Percentiles rank a stretch among this genome's conserved stretches.
Evolutionary conservation across 73 alveolate species (phyloP).

Genomic region (Stentor coeruleus): DNA sequence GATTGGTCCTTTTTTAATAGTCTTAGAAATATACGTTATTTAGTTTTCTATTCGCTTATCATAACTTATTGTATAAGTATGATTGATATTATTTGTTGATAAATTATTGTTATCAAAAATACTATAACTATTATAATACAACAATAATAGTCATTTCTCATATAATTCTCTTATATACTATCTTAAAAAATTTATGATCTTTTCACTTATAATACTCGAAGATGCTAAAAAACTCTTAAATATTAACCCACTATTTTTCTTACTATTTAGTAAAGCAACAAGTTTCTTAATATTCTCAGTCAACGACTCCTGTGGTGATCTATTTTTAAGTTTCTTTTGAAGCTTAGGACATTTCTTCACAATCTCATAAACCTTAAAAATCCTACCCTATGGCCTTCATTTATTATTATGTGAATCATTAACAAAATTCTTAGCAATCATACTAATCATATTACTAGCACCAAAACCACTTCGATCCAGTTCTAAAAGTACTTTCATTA

Average conservation of each 20-base stretch:
- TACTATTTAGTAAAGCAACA: background rate
- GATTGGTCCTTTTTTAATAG: too few species aligned
- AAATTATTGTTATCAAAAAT: too few species aligned
- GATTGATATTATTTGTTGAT: too few species aligned
- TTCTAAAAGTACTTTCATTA: background rate
- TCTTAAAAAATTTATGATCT: too few species aligned
- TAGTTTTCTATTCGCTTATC: too few species aligned
- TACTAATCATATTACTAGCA: background rate
- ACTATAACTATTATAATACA: too few species aligned
- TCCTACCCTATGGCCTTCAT: background rate
- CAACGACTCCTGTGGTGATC: constrained; percentile 2
- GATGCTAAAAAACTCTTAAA: too few species aligned
- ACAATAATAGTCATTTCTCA: too few species aligned
- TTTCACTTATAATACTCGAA: too few species aligned
- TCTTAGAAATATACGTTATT: too few species aligned
- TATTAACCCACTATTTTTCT: constrained; percentile 20
- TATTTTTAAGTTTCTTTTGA: background rate
- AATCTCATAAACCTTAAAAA: background rate
- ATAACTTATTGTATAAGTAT: too few species aligned
- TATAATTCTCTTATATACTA: too few species aligned
- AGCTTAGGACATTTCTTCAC: background rate
- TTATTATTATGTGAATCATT: background rate
- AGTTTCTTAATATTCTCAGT: constrained; percentile 2
- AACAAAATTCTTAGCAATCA: background rate
- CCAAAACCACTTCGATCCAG: constrained; percentile 21